Evolutionary conservation across 2,329 filamentous ascomycete species (phyloP).

Genomic region (Myriosclerotinia duriaeana): DNA sequence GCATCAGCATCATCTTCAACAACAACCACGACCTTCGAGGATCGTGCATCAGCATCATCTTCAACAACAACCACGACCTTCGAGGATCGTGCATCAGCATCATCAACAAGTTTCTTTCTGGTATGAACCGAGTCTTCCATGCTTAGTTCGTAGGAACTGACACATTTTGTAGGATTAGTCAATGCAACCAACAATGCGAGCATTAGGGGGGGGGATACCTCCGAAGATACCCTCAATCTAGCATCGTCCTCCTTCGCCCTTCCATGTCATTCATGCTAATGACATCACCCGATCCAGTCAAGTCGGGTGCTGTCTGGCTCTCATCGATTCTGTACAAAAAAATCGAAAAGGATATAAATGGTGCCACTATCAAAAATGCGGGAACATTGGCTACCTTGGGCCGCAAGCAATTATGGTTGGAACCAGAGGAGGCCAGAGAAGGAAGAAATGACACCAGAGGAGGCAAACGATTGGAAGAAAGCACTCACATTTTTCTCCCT

Average conservation of each 20-base stretch:
- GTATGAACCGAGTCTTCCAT: background rate
- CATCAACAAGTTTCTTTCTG: slow-evolving; percentile 61
- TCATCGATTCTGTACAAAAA: no score
- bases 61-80: slow-evolving; percentile 59
- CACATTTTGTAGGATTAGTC: background rate
- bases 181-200: background rate
- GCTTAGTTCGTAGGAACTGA: background rate
- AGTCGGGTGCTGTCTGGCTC: no score
- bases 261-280: no score
- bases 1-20: slow-evolving; percentile 59
- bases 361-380: no score
- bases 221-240: background rate
- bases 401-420: no score
- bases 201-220: background rate
- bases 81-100: slow-evolving; percentile 69
- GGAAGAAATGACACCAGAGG: no score
- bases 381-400: no score
- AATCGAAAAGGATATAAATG: no score
- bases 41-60: slow-evolving; percentile 68
- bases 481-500: slow-evolving; percentile 41
- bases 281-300: no score
- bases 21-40: slow-evolving; percentile 67
- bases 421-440: no score
- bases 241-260: no score
- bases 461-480: no score